Evolutionary conservation across 1,139 yeast genomes (phyloP).

Genomic region (Eremothecium gossypii): DNA sequence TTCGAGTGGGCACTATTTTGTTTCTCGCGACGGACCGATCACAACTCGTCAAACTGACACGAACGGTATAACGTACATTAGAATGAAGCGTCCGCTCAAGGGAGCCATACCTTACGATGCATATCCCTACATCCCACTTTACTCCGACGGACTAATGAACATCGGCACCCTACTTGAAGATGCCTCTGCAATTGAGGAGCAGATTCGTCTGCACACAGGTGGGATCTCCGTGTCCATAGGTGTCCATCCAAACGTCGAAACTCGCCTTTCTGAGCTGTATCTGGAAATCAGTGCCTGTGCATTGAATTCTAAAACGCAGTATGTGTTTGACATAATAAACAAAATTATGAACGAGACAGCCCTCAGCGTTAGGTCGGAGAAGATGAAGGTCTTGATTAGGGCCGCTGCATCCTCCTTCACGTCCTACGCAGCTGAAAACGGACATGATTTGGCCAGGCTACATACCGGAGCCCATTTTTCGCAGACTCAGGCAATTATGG

Average conservation of each 20-base stretch:
- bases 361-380: constrained; percentile 55
- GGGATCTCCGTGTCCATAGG: constrained; percentile 59
- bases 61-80: constrained; percentile 65
- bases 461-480: constrained; percentile 60
- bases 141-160: constrained; percentile 70
- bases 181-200: constrained; percentile 78
- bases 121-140: constrained; percentile 65
- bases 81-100: constrained; percentile 48
- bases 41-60: constrained; percentile 51
- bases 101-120: constrained; percentile 49
- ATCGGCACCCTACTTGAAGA: constrained; percentile 66
- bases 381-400: constrained; percentile 64
- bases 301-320: constrained; percentile 51
- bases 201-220: constrained; percentile 76
- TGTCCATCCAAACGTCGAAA: constrained; percentile 46
- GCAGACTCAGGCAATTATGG: constrained; percentile 50
- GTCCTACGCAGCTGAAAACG: constrained; percentile 73
- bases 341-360: constrained; percentile 64
- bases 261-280: constrained; percentile 34
- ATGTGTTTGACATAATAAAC: constrained; percentile 56
- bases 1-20: constrained; percentile 37
- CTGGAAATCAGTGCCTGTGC: constrained; percentile 62
- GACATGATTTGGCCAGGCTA: constrained; percentile 75
- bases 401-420: constrained; percentile 70
- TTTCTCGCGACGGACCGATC: constrained; percentile 24